Conservation (phyloP, 345 rosid species). For the Microthlaspi erraticum region DNA sequence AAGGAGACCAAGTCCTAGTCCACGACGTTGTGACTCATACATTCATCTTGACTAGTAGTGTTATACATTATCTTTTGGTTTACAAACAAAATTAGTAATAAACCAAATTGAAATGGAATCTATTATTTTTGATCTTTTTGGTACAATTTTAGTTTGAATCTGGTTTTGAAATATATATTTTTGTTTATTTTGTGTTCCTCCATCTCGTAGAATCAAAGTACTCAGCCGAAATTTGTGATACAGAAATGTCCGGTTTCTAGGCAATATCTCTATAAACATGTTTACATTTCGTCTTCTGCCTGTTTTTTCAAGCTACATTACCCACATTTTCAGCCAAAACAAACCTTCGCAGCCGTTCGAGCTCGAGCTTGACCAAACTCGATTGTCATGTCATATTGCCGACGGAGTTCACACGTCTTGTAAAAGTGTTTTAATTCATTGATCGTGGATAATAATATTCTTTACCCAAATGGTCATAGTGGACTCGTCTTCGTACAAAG, state of each 20-base stretch:
- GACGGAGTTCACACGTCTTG: conserved; percentile 3
- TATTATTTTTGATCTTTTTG: conserved; percentile 2
- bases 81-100: not conserved
- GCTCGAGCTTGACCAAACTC: not conserved
- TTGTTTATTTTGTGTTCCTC: not conserved
- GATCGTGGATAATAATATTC: conserved; percentile 24
- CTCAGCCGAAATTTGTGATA: not conserved
- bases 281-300: not conserved
- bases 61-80: conserved; percentile 5
- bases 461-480: conserved; percentile 30
- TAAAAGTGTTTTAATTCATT: not conserved
- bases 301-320: not conserved
- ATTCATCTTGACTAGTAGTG: conserved; percentile 9
- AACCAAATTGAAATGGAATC: conserved; percentile 2
- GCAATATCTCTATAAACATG: not conserved
- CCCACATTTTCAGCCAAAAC: not conserved
- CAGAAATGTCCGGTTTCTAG: not conserved
- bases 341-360: not conserved
- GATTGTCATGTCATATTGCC: conserved; percentile 1
- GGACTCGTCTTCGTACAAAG: conserved; percentile 28
- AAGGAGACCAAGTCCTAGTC: conserved; percentile 37
- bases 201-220: not conserved
- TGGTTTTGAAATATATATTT: not conserved
- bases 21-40: conserved; percentile 29
- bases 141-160: not conserved